A percentile compares a stretch with the other conserved stretches of the same genome.
These are phyloP conservation scores for Helichrysum umbraculigerum DNA, from an alignment of 129 eudicot genomes.

Conservation along the genomic window DNA sequence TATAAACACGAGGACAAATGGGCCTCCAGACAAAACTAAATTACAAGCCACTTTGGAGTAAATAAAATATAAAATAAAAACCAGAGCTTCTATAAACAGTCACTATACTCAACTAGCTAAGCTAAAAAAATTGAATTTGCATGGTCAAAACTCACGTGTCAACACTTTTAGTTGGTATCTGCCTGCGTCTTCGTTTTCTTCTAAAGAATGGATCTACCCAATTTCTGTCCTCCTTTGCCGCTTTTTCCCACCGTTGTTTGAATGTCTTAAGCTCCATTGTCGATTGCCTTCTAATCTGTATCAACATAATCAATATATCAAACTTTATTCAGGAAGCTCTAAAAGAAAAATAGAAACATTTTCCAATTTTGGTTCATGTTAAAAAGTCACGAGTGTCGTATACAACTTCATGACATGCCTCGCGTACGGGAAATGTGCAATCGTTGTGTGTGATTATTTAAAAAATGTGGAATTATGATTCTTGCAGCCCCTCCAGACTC, in stretches of 20 bases:
- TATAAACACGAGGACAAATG: too few relatives aligned
- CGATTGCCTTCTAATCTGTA: slow-evolving; percentile 84
- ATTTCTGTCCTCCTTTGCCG: slow-evolving; percentile 56
- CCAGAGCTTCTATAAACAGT: slow-evolving; percentile 16
- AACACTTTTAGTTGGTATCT: slow-evolving; percentile 9
- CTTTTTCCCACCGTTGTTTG: slow-evolving; percentile 79
- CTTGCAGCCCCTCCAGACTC: background rate
- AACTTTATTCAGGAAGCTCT: background rate
- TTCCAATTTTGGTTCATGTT: background rate
- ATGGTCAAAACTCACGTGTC: slow-evolving; percentile 34
- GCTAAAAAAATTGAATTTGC: slow-evolving; percentile 19
- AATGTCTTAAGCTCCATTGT: slow-evolving; percentile 67
- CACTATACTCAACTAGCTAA: slow-evolving; percentile 32
- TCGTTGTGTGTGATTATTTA: background rate
- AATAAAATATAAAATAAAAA: background rate
- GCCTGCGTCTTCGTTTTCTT: slow-evolving; percentile 39
- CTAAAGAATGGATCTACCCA: slow-evolving; percentile 72
- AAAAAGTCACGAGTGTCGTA: background rate
- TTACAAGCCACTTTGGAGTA: background rate
- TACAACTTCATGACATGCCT: too few relatives aligned
- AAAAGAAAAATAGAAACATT: background rate
- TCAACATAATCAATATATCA: background rate
- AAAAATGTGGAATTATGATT: background rate
- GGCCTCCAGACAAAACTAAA: too few relatives aligned
- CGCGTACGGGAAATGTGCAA: too few relatives aligned